These are phyloP conservation scores for Verbena officinalis DNA, from an alignment of 257 asterid species.

Conservation along the genomic window DNA sequence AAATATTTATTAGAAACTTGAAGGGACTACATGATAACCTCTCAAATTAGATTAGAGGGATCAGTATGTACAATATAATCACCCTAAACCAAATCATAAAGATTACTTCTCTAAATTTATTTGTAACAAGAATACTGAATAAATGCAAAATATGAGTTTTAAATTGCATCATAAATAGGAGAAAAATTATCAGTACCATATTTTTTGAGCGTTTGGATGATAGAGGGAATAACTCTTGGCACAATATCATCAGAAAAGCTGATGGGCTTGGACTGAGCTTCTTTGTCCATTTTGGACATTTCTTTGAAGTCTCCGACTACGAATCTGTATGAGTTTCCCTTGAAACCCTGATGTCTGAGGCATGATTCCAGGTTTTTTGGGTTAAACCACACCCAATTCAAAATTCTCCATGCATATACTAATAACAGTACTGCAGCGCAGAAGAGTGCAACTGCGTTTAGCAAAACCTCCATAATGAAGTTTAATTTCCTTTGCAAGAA, in stretches of 20 bases:
- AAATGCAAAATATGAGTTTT: not conserved
- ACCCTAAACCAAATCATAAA: not conserved
- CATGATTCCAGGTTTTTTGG: constrained; percentile 31
- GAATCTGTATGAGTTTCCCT: constrained; percentile 29
- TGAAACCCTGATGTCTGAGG: constrained; percentile 35
- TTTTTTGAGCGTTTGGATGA: constrained; percentile 14
- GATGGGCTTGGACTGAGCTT: constrained; percentile 35
- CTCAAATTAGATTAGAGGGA: too few species aligned
- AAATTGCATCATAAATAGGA: not conserved
- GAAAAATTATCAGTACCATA: constrained; percentile 27
- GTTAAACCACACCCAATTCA: constrained; percentile 34
- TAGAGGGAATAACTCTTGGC: constrained; percentile 35
- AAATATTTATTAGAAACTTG: too few species aligned
- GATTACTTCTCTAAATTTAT: not conserved
- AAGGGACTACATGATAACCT: too few species aligned
- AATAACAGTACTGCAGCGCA: not conserved
- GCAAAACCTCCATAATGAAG: not conserved
- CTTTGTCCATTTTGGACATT: constrained; percentile 21
- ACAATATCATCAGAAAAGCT: constrained; percentile 31
- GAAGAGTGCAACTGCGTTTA: not conserved
- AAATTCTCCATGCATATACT: constrained; percentile 26
- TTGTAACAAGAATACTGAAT: too few species aligned
- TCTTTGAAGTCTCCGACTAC: constrained; percentile 38
- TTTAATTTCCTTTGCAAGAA: too few species aligned
- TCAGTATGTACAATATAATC: too few species aligned